Evolutionary conservation across 2,329 filamentous ascomycete species (phyloP), one percentile per base, ranked within the genome.

Genomic region (Acrocalymma vagum): DNA sequence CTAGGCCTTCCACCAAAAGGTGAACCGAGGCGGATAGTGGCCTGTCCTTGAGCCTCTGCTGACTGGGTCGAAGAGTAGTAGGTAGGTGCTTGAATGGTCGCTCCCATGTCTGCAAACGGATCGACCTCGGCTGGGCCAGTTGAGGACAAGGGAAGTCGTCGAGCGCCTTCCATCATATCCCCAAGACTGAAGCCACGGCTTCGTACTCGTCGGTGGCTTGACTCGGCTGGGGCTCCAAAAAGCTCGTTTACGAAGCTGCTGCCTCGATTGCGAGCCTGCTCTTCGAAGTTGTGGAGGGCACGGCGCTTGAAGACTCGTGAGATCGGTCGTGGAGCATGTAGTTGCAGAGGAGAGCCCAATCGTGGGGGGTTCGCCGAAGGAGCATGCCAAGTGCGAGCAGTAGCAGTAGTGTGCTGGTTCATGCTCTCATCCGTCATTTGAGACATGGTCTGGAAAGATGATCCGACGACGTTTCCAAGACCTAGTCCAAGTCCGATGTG

Each of bases 181-280:
- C 82, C 79, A 16, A 81, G 74, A 30, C 81, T 85, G 55, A 83
- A 84, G 38, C 83, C 83, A 28, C 83, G 79, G 53, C 78, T 83
- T 26, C 83, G 78, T 22, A 83, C 76, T 20, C 81, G 78, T 39
- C 79, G 78, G 51, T 81, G 76, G 37, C 78, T 77, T 8, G 73
- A 72, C 44, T 82, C 77, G 18, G 72, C 68, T 25, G 72, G 69
- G 22, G 70, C 69, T 38, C 72, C 70, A 48, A 80, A 76, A 7
- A 79, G 60, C 41, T 77, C 69, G 33, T 65, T 69, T 25, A 70
- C 67, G 6, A 74, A 69, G 46, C 70, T 73, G 24, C 72, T 72
- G 14, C 63, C 62, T 24, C 65, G 61, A 27, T 54, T 62, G 7
- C 64, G 58, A n/a, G 52, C 50, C 35, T 60, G 58, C 17, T 82